Base-by-base conservation (phyloP, 2,329 filamentous ascomycete genomes). In the Apiospora saccharicola region DNA sequence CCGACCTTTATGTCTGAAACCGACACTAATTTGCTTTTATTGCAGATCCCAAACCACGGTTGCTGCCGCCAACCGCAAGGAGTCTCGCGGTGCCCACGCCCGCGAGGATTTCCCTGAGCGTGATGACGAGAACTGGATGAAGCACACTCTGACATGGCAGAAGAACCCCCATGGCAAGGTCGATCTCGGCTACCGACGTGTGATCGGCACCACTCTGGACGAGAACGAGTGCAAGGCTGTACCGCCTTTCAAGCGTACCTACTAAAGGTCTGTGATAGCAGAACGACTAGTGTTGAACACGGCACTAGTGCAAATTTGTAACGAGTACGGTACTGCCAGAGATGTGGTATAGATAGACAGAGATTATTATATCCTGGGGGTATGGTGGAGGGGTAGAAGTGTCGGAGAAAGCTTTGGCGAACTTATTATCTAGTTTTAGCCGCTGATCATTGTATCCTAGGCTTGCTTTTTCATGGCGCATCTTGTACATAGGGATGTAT, bases 91-190 rank as follows among this genome's bases (percentile, higher is more conserved):
- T 82, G 96, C 96, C 34, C 96, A 99, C 85, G 96, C 96, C 76
- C 93, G 96, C 77, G 96, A 99, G 88, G 96, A 99, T 83, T 98
- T 84, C 89, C 96, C 96, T 72, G 95, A 98, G 24, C 93, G 96
- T 87, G 94, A 98, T 81, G 96, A 99, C 82, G 89, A 92, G 84
- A 93, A 97, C 84, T 98, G 96, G 96, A 98, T 98, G 96, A 98
- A 98, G 92, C 96, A 99, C 90, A 97, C 94, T 67, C 90, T 99
- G 74, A 94, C 92, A 77, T 99, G 93, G 93, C 96, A 99, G 89
- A 97, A 94, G 92, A 83, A 92, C 81, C 94, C 95, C 46, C 96
- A 98, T 80, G 93, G 93, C 81, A 90, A 94, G 86, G 91, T 96
- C 71, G 93, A 98, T 74, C 88, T 98, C 75, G 88, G 90, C 75